These are phyloP conservation scores for Phytophthora chlamydospora DNA, from an alignment of 352 stramenopile genomes.

Conservation along the genomic window DNA sequence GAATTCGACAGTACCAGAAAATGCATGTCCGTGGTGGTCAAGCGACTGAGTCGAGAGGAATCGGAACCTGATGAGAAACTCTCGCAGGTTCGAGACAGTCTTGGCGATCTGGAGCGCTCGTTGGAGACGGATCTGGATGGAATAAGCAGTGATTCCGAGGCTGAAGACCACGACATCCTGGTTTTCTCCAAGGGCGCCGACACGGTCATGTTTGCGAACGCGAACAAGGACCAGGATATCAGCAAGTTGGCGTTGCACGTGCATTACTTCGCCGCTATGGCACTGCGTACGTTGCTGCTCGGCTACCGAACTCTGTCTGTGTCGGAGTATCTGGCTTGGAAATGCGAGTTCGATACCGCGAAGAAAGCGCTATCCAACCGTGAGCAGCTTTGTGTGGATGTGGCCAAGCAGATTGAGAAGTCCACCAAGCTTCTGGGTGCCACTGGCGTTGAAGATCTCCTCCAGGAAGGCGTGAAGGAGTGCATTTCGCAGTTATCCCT, in stretches of 20 bases:
- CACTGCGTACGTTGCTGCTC: constrained; percentile 85
- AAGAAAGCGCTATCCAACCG: constrained; percentile 71
- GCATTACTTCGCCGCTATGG: constrained; percentile 89
- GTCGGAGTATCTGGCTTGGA: constrained; percentile 76
- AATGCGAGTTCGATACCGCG: constrained; percentile 69
- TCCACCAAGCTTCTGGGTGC: constrained; percentile 92
- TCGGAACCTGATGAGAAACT: constrained; percentile 5
- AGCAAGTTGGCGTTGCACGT: constrained; percentile 82
- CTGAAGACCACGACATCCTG: constrained; percentile 62
- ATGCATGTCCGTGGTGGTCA: constrained; percentile 86
- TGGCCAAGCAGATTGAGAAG: constrained; percentile 78
- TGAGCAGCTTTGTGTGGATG: constrained; percentile 68
- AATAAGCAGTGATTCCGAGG: constrained; percentile 22
- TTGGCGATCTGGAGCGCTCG: constrained; percentile 36
- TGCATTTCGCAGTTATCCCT: constrained; percentile 95
- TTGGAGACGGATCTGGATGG: constrained; percentile 29
- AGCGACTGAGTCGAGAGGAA: constrained; percentile 40
- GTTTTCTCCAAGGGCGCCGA: constrained; percentile 91
- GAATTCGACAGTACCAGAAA: constrained; percentile 89
- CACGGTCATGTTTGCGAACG: constrained; percentile 89
- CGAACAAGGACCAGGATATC: constrained; percentile 71
- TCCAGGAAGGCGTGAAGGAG: constrained; percentile 97
- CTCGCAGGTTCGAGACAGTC: constrained; percentile 23
- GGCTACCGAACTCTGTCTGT: constrained; percentile 71
- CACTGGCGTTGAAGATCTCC: constrained; percentile 97